A percentile compares a stretch with the other conserved stretches of the same genome.
These are phyloP conservation scores for Coriolopsis trogii DNA, from an alignment of 1,284 basidiomycete genomes.

Conservation along the genomic window DNA sequence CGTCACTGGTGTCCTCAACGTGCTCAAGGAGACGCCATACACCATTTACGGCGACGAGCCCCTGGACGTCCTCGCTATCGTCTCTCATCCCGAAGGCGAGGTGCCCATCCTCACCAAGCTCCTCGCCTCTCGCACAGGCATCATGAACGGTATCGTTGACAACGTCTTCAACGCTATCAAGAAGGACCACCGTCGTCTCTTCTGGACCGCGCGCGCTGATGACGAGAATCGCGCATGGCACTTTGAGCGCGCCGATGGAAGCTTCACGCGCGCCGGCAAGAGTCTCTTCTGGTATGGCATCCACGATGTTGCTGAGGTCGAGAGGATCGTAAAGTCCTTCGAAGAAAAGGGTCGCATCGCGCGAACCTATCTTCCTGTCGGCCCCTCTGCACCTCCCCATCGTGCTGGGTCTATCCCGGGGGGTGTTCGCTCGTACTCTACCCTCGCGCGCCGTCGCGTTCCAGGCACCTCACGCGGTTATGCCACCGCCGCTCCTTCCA, in stretches of 20 bases:
- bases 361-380: slow-evolving; percentile 83
- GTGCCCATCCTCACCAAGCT: slow-evolving; percentile 93
- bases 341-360: slow-evolving; percentile 79
- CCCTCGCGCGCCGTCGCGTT: slow-evolving; percentile 56
- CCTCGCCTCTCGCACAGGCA: slow-evolving; percentile 84
- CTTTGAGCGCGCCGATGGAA: slow-evolving; percentile 97
- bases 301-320: slow-evolving; percentile 91
- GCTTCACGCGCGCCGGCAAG: slow-evolving; percentile 92
- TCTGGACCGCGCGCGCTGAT: slow-evolving; percentile 96
- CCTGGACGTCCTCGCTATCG: slow-evolving; percentile 93
- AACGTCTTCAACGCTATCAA: slow-evolving; percentile 97
- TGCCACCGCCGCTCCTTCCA: slow-evolving; percentile 54
- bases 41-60: slow-evolving; percentile 98
- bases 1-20: slow-evolving; percentile 88
- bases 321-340: slow-evolving; percentile 81
- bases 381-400: slow-evolving; percentile 75
- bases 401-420: slow-evolving; percentile 43
- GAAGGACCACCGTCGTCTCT: slow-evolving; percentile 92
- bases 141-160: slow-evolving; percentile 94
- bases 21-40: slow-evolving; percentile 82
- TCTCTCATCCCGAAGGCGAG: slow-evolving; percentile 90
- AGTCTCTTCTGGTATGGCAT: slow-evolving; percentile 99
- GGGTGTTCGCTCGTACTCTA: slow-evolving; percentile 71
- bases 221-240: slow-evolving; percentile 99
- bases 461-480: slow-evolving; percentile 63